Evolutionary conservation across 2,329 filamentous ascomycete genomes (phyloP).

Genomic region (Proliferodiscus dingleyae): DNA sequence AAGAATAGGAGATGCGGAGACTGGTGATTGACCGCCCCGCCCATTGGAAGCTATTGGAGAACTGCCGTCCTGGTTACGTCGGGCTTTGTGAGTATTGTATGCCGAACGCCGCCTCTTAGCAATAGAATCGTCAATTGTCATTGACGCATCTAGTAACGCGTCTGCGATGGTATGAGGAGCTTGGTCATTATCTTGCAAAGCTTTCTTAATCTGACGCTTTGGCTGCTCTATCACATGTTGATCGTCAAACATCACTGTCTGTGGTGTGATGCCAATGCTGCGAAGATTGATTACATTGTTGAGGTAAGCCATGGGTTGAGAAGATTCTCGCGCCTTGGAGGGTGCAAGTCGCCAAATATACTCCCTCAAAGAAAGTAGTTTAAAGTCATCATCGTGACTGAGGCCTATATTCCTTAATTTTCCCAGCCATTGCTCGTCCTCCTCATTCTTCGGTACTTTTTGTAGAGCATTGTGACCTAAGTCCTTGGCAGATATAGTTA

Average conservation of each 20-base stretch:
- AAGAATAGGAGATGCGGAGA: constrained; percentile 19
- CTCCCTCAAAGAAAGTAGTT: constrained; percentile 78
- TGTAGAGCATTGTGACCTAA: constrained; percentile 52
- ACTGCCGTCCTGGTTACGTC: constrained; percentile 32
- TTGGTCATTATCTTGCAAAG: constrained; percentile 32
- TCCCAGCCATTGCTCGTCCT: constrained; percentile 90
- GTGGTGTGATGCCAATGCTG: constrained; percentile 70
- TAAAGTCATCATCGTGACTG: constrained; percentile 77
- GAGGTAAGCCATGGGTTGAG: constrained; percentile 38
- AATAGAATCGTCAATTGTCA: constrained; percentile 70
- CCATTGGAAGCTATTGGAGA: constrained; percentile 17
- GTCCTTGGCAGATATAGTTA: constrained; percentile 53
- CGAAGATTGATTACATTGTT: constrained; percentile 72
- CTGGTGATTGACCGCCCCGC: constrained; percentile 14
- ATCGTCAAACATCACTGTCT: constrained; percentile 91
- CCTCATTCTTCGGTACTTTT: constrained; percentile 71
- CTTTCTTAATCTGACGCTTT: constrained; percentile 31
- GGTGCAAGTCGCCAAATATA: constrained; percentile 85
- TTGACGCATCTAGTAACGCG: constrained; percentile 85
- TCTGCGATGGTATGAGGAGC: constrained; percentile 74
- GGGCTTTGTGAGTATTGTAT: constrained; percentile 45
- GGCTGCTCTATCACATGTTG: constrained; percentile 49
- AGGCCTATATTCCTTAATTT: constrained; percentile 82
- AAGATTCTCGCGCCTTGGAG: constrained; percentile 44
- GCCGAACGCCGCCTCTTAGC: constrained; percentile 49